Base-by-base conservation (phyloP, 768 basidiomycete species). In the Kwoniella newhampshirensis region DNA sequence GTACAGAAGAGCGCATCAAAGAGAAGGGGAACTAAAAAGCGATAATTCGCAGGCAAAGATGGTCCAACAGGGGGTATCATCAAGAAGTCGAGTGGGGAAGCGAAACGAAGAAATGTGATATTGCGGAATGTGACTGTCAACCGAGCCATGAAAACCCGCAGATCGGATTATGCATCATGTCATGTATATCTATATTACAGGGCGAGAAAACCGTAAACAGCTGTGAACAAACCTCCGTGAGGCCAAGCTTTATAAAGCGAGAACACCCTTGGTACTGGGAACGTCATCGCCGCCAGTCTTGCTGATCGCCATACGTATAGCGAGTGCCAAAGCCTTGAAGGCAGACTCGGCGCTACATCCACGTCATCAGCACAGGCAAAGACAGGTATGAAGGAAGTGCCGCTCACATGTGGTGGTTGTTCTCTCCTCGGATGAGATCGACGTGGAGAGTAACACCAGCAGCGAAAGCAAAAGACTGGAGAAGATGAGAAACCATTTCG, bases 281-380 rank as follows among this genome's bases (percentile, higher is more conserved):
- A 97, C 85, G 56, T 99, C 96, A 63, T 85, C 82, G 4, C 89
- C 84, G 4, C 91, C 91, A 1, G 93, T 97, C 52, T 81, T 81
- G 74, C 90, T 85, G 62, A 96, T 88, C n/a, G 96, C 96, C 77
- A 97, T 86, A 53, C 87, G 85, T 64, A 99, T 92, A 8, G 94
- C 96, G 32, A 99, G 80, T 0, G 96, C 96, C 18, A 98, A 78
- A 1, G 96, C 94, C 78, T 99, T 99, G 84, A 99, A 99, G 3
- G 94, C 91, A 2, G 93, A 91, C 77, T 99, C 96, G 12, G 93
- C 86, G 51, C 96, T 98, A n/a, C n/a, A n/a, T n/a, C n/a, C n/a
- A n/a, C n/a, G 68, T 15, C 28, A 35, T 8, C 4, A n/a, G 17
- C n/a, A 51, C 32, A 51, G 48, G 42, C 8, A 50, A 28, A 13